These are phyloP conservation scores for Colletotrichum orbiculare DNA, from an alignment of 2,329 filamentous ascomycete species.

Conservation along the genomic window DNA sequence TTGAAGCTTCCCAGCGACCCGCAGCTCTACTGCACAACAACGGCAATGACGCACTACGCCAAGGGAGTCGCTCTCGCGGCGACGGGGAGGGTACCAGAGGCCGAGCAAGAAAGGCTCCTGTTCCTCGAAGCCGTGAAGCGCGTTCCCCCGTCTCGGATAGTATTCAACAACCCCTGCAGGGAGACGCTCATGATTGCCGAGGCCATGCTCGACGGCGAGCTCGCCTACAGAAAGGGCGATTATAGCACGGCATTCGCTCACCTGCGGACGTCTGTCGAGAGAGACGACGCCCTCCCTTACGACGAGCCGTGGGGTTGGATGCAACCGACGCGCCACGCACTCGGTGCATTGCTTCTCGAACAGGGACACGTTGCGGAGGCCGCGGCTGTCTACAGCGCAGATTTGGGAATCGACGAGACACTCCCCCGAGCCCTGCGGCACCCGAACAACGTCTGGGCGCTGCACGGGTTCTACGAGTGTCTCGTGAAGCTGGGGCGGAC, in stretches of 20 bases:
- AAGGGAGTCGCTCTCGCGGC: conserved; percentile 75
- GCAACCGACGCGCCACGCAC: conserved; percentile 78
- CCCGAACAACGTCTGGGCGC: conserved; percentile 79
- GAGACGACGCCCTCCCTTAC: conserved; percentile 74
- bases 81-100: conserved; percentile 63
- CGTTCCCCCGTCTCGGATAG: conserved; percentile 69
- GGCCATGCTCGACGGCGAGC: conserved; percentile 79
- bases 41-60: conserved; percentile 75
- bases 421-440: conserved; percentile 74
- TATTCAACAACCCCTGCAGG: conserved; percentile 75
- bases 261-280: conserved; percentile 66
- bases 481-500: conserved; percentile 63
- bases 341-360: conserved; percentile 76
- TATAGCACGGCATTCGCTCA: conserved; percentile 68
- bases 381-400: conserved; percentile 66
- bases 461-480: conserved; percentile 80
- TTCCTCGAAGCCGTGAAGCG: conserved; percentile 63
- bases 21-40: conserved; percentile 75
- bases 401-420: conserved; percentile 69
- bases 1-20: conserved; percentile 67
- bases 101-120: conserved; percentile 58
- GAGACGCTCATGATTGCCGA: conserved; percentile 72
- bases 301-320: conserved; percentile 86
- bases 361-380: conserved; percentile 70
- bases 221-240: conserved; percentile 74